A percentile compares a stretch with the other conserved stretches of the same genome.
phyloP scores from a whole-genome alignment of 1,284 basidiomycete species.

The Athelia psychrophila region DNA sequence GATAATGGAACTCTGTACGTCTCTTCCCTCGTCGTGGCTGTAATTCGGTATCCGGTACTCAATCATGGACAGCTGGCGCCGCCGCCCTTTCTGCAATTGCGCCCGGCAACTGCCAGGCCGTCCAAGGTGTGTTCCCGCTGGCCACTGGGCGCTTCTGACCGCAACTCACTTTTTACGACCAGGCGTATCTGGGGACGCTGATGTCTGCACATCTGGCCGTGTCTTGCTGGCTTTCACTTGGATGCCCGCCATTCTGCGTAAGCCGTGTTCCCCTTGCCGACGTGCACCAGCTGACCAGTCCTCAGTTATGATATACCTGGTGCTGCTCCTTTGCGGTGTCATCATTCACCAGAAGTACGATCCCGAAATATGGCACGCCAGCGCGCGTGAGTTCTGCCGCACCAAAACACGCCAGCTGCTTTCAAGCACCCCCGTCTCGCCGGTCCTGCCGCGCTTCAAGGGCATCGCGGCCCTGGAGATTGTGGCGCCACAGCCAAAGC shows the following conservation, averaged over 20 bases:
- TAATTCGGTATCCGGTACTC: neutral
- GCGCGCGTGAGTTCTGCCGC: slow-evolving; percentile 46
- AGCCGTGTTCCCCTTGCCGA: slow-evolving; percentile 11
- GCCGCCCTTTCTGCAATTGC: slow-evolving; percentile 39
- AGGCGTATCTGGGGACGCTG: slow-evolving; percentile 15
- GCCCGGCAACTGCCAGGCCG: slow-evolving; percentile 31
- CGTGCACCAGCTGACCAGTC: neutral
- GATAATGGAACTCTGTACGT: slow-evolving; percentile 59
- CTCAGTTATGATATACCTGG: slow-evolving; percentile 44
- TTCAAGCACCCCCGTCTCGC: slow-evolving; percentile 27
- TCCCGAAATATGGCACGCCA: slow-evolving; percentile 48
- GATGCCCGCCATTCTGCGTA: slow-evolving; percentile 54
- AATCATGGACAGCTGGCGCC: slow-evolving; percentile 38
- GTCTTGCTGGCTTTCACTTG: slow-evolving; percentile 65
- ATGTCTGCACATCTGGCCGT: slow-evolving; percentile 52
- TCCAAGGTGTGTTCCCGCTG: slow-evolving; percentile 15
- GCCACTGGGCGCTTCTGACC: slow-evolving; percentile 8
- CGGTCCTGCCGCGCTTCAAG: slow-evolving; percentile 27
- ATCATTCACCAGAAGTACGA: slow-evolving; percentile 37
- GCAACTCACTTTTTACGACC: slow-evolving; percentile 1
- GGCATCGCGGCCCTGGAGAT: slow-evolving; percentile 29
- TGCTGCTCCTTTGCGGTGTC: slow-evolving; percentile 30
- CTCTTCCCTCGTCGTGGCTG: neutral
- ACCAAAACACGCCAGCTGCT: slow-evolving; percentile 23
- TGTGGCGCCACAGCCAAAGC: slow-evolving; percentile 41